Conservation (phyloP, 805 yeast genomes). For the Yarrowia porcina region DNA sequence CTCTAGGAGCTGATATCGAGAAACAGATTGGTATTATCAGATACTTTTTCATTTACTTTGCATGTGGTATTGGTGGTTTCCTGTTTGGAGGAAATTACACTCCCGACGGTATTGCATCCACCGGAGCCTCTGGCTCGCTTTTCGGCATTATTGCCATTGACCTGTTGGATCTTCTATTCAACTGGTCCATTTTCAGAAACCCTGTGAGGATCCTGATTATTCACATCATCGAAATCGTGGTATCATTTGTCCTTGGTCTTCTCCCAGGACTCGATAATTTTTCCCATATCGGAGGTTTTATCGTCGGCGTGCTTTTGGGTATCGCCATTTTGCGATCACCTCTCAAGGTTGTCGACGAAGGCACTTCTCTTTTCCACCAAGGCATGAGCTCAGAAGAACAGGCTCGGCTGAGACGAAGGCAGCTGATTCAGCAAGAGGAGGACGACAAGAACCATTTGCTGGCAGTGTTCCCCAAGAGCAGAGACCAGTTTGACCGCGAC, state of each 20-base stretch:
- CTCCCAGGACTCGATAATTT: conserved; percentile 74
- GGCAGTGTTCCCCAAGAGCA: conserved; percentile 14
- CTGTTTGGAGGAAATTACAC: conserved; percentile 66
- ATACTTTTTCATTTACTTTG: conserved; percentile 53
- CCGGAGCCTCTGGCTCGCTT: conserved; percentile 70
- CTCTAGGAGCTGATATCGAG: conserved; percentile 62
- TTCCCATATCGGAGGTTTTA: conserved; percentile 72
- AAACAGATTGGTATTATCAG: conserved; percentile 52
- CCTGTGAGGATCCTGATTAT: conserved; percentile 48
- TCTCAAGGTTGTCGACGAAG: conserved; percentile 32
- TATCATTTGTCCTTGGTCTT: conserved; percentile 60
- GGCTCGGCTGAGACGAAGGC: neutral
- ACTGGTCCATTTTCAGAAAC: conserved; percentile 47
- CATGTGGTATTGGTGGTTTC: conserved; percentile 65
- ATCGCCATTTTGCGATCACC: conserved; percentile 57
- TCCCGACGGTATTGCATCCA: conserved; percentile 61
- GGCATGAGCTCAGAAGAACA: conserved; percentile 13
- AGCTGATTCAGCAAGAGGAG: conserved; percentile 27
- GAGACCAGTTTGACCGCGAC: conserved; percentile 16
- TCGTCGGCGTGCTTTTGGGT: conserved; percentile 54
- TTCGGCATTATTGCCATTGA: conserved; percentile 68
- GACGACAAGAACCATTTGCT: conserved; percentile 29
- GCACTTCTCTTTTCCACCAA: neutral
- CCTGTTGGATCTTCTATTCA: conserved; percentile 51
- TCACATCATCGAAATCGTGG: conserved; percentile 54